Evolutionary conservation across 1,284 basidiomycete species (phyloP), one percentile per base, ranked within the genome.

Genomic region (Leccinum griseonigrum): DNA sequence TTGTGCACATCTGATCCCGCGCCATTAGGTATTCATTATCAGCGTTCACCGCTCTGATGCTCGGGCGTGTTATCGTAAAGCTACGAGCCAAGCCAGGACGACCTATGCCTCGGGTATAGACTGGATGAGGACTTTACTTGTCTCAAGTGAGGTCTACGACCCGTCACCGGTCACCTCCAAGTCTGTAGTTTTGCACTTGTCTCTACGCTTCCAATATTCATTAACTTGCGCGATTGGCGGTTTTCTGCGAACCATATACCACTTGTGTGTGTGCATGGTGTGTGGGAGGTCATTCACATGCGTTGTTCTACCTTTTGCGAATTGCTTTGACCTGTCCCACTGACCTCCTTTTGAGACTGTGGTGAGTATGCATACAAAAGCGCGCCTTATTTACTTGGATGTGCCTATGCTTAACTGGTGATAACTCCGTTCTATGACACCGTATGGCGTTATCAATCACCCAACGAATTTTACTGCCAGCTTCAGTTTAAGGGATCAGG

Each of bases 21-120:
- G 32, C 54, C 56, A 18, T 59, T 63, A 91, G 90, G 89, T 91
- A 87, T 76, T 82, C 87, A 1, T 75, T 91, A 10, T 91, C 89
- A 8, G 86, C 81, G 8, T 79, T 91, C 60, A 91, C 89, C n/a
- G 66, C 73, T 56, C 63, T 56, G 13, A 74, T 75, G 74, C 66
- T 76, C 3, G 75, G 65, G 7, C 68, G 71, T 55, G 71, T 74
- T 48, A 64, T 74, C 50, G 2, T 67, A 14, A 74, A 74, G 57
- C 70, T 68, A 60, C 69, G 64, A 54, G 74, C 63, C 8, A 71
- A 66, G 13, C 70, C 68, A 57, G 63, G 64, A 50, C 65, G 65
- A 55, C 72, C 75, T 28, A 64, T 74, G 64, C 72, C 72, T 36
- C 71, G 72, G 29, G 63, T 58, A 64, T 63, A n/a, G 51, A 29